These are phyloP conservation scores for Solanum okadae DNA, from an alignment of 257 asterid species.

Conservation along the genomic window DNA sequence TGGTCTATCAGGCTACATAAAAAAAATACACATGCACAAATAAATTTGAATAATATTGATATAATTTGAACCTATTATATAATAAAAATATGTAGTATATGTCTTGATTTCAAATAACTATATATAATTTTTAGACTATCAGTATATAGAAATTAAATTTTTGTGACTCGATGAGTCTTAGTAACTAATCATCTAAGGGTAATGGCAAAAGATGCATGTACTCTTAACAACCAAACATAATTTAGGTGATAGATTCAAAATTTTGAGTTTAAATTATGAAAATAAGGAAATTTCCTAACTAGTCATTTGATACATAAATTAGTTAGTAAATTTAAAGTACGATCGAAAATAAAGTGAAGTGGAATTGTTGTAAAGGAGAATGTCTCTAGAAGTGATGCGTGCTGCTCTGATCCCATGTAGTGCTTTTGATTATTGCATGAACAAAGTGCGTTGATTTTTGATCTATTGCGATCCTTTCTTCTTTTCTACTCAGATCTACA, in stretches of 20 bases:
- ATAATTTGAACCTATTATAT: not conserved
- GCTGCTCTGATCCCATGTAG: not conserved
- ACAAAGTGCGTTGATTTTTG: not conserved
- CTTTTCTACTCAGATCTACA: not conserved
- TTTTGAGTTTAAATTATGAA: not conserved
- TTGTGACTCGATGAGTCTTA: too few relatives aligned
- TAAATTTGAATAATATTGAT: not conserved
- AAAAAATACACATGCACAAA: not conserved
- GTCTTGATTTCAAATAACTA: not conserved
- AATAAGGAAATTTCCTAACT: not conserved
- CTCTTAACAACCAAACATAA: not conserved
- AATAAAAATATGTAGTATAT: too few relatives aligned
- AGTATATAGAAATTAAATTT: not conserved
- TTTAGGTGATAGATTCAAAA: not conserved
- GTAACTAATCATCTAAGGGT: not conserved
- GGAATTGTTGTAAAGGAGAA: not conserved
- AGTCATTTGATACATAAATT: not conserved
- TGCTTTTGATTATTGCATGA: not conserved
- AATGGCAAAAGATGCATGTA: not conserved
- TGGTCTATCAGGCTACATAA: slow-evolving; percentile 38
- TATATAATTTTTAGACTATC: not conserved
- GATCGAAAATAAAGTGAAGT: not conserved
- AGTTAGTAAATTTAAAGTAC: too few relatives aligned
- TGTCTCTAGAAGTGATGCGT: not conserved
- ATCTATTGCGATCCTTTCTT: not conserved